A percentile compares a stretch with the other conserved stretches of the same genome.
phyloP scores from a whole-genome alignment of 129 eudicot species.

The Gnaphalium uliginosum region DNA sequence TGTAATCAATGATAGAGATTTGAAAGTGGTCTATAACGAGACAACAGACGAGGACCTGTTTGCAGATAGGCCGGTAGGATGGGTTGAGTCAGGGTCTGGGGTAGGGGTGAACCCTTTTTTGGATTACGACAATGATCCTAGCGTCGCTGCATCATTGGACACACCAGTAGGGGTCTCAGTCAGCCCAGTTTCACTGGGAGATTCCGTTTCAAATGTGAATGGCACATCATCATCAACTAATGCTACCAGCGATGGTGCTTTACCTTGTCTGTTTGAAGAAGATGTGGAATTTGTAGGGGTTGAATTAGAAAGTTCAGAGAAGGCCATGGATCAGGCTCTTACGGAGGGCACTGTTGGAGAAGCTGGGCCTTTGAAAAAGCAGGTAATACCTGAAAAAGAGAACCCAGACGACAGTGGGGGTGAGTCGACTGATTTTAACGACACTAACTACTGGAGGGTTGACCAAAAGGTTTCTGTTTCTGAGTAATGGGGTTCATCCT shows the following conservation, averaged over 20 bases:
- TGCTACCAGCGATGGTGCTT: conserved; percentile 39
- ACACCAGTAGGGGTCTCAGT: conserved; percentile 2
- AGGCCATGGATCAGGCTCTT: conserved; percentile 82
- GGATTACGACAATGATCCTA: conserved; percentile 36
- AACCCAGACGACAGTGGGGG: conserved; percentile 33
- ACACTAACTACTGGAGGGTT: conserved; percentile 78
- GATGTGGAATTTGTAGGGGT: conserved; percentile 96
- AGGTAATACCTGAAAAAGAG: conserved; percentile 50
- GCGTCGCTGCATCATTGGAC: conserved; percentile 21
- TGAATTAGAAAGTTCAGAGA: conserved; percentile 78
- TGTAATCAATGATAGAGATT: conserved; percentile 24
- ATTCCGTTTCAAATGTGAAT: conserved; percentile 34
- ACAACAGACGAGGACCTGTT: conserved; percentile 57
- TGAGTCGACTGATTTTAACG: conserved; percentile 57
- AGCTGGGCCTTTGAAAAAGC: conserved; percentile 75
- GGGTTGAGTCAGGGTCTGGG: conserved; percentile 52
- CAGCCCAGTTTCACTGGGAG: conserved; percentile 27
- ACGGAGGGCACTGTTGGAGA: conserved; percentile 94
- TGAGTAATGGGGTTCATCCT: conserved; percentile 16
- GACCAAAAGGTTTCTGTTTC: conserved; percentile 77
- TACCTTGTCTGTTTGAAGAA: conserved; percentile 72
- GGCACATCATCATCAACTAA: conserved; percentile 29
- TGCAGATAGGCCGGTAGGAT: conserved; percentile 74
- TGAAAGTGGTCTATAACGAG: conserved; percentile 15
- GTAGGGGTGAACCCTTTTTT: conserved; percentile 64